Base-by-base conservation (phyloP, 176 grass and related monocot species). In the Eragrostis curvula region DNA sequence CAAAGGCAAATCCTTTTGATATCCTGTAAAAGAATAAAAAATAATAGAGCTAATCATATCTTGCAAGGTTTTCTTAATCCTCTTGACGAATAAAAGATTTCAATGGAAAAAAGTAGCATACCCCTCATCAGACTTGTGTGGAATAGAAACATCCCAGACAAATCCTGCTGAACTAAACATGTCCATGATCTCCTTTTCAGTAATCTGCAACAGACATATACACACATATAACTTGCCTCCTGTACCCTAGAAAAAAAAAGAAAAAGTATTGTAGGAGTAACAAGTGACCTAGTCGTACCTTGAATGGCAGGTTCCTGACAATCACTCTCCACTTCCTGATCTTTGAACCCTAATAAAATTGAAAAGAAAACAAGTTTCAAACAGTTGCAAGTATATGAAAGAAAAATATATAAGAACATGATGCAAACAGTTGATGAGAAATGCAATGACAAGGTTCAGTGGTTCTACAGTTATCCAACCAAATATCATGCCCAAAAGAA, bases 1-100 rank as follows among this genome's bases (percentile, higher is more conserved):
- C 93, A 88, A 98, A 98, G 82, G 93, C 96, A 88, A 98, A 98
- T 50, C 96, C 96, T 88, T 98, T 98, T 60, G 96, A 98, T 53
- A 82, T 64, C 79, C 96, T 98, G 88, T 77, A 88, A 91, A 86
- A 17, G 0, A 61, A 45, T 50, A 66, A 63, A 89, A 77, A 73
- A 25, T 74, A 53, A 7, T 16, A 32, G 12, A 64, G 28, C 28
- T 8, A 52, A 79, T 52, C 53, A 78, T 68, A 82, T 73, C 27
- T 56, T 63, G 40, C 47, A 66, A 21, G 55, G 60, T 83, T 75
- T 61, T 28, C 49, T 90, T 81, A 68, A 73, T 25, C 5, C 43
- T 80, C 42, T 53, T 78, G 46, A 59, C 56, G 49, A 80, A 58
- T 69, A 86, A 18, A 83, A 5, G 76, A 57, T 36, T 65, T 5